phyloP scores from a whole-genome alignment of 1,139 yeast genomes.

The Tardiomyces digboiensis region DNA sequence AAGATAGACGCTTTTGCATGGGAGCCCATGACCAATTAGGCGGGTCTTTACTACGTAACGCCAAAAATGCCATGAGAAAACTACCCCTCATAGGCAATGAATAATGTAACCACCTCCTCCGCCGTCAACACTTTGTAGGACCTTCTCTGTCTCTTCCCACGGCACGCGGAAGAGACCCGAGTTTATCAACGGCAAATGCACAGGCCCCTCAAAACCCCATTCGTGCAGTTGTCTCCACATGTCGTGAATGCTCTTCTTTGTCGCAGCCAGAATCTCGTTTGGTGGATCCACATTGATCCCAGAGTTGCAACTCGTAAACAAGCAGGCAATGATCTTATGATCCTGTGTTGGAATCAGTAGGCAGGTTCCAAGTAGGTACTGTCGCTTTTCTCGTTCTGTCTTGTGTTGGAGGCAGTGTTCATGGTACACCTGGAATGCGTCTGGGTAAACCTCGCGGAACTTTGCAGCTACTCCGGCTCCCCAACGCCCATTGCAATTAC shows the following conservation, averaged over 20 bases:
- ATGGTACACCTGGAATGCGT: constrained; percentile 39
- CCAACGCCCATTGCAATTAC: constrained; percentile 76
- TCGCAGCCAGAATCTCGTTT: constrained; percentile 37
- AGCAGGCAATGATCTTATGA: constrained; percentile 42
- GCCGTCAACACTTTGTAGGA: constrained; percentile 29
- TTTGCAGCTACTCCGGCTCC: constrained; percentile 71
- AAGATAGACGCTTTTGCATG: no score
- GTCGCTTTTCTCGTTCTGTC: constrained; percentile 18
- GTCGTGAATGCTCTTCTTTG: constrained; percentile 39
- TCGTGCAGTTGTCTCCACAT: constrained; percentile 32
- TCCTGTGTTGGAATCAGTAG: constrained; percentile 34
- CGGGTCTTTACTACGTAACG: no score
- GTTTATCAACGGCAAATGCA: constrained; percentile 70
- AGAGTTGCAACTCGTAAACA: constrained; percentile 48
- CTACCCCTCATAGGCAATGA: not conserved
- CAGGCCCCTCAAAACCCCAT: not conserved
- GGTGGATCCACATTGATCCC: constrained; percentile 32
- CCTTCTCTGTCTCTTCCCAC: constrained; percentile 57
- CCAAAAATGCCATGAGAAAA: no score
- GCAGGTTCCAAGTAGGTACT: constrained; percentile 43
- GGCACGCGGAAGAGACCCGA: constrained; percentile 76
- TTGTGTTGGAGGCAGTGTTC: constrained; percentile 35
- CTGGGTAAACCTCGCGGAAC: constrained; percentile 42
- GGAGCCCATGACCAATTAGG: no score
- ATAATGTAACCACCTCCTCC: constrained; percentile 37